phyloP scores from a whole-genome alignment of 2,329 filamentous ascomycete genomes.

The Colletotrichum sp. region DNA sequence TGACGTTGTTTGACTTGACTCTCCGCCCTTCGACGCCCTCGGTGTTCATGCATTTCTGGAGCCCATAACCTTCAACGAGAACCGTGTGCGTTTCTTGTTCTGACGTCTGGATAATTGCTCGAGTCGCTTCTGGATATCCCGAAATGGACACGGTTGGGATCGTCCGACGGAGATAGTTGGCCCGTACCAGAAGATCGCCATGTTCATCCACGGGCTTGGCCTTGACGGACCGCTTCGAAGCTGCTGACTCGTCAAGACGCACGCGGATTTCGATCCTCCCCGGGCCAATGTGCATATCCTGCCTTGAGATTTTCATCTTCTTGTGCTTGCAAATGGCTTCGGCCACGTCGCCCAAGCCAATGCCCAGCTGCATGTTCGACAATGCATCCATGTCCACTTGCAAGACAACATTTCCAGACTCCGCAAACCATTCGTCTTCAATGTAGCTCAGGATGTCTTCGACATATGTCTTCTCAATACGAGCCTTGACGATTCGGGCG shows the following conservation, averaged over 20 bases:
- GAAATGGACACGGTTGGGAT: slow-evolving; percentile 86
- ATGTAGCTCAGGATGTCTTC: slow-evolving; percentile 81
- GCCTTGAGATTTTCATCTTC: slow-evolving; percentile 76
- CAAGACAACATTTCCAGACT: slow-evolving; percentile 78
- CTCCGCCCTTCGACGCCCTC: slow-evolving; percentile 83
- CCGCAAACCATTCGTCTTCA: slow-evolving; percentile 86
- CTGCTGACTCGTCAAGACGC: slow-evolving; percentile 56
- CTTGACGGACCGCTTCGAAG: slow-evolving; percentile 50
- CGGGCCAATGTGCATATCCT: slow-evolving; percentile 67
- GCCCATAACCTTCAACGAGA: slow-evolving; percentile 92
- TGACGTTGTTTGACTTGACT: slow-evolving; percentile 82
- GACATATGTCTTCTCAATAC: slow-evolving; percentile 94
- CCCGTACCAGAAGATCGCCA: slow-evolving; percentile 68
- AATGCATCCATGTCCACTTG: slow-evolving; percentile 82
- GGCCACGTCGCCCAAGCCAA: slow-evolving; percentile 75
- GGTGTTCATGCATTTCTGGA: slow-evolving; percentile 89
- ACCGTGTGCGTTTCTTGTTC: slow-evolving; percentile 73
- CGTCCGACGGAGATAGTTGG: slow-evolving; percentile 84
- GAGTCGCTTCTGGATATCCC: slow-evolving; percentile 83
- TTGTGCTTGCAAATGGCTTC: slow-evolving; percentile 79
- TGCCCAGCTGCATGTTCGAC: slow-evolving; percentile 79
- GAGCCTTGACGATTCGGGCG: slow-evolving; percentile 88
- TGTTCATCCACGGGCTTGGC: slow-evolving; percentile 49
- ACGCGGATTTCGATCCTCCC: slow-evolving; percentile 77
- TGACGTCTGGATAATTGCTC: slow-evolving; percentile 87